phyloP scores from a whole-genome alignment of 805 yeast species.

The Ogataea ganodermae region DNA sequence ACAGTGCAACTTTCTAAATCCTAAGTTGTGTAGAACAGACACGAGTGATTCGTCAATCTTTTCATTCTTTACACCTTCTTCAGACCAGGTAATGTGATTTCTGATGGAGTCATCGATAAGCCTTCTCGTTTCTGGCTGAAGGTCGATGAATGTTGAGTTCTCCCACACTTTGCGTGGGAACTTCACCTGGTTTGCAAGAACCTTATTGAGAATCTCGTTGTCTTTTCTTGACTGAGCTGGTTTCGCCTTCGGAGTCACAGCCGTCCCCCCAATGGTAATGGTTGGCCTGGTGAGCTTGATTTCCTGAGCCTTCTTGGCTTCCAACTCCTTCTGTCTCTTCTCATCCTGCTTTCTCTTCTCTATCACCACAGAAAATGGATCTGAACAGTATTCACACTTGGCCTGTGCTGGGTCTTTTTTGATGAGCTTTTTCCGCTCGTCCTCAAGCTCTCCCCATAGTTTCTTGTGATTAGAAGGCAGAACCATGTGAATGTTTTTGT shows the following conservation, averaged over 20 bases:
- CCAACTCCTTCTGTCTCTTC: conserved; percentile 47
- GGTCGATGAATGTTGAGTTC: conserved; percentile 63
- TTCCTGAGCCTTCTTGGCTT: conserved; percentile 47
- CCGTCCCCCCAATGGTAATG: conserved; percentile 36
- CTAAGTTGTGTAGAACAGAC: conserved; percentile 41
- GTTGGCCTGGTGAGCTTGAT: conserved; percentile 52
- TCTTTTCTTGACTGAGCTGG: background rate
- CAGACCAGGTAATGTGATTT: conserved; percentile 58
- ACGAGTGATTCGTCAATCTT: conserved; percentile 14
- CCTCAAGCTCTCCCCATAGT: conserved; percentile 75
- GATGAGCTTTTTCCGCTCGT: conserved; percentile 50
- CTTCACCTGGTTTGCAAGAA: conserved; percentile 18
- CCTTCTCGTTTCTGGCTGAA: conserved; percentile 63
- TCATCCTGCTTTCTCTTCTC: conserved; percentile 53
- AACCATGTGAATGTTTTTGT: conserved; percentile 83
- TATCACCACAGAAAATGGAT: conserved; percentile 75
- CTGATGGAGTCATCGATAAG: conserved; percentile 63
- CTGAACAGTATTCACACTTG: conserved; percentile 56
- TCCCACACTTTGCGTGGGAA: conserved; percentile 69
- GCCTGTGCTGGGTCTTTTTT: conserved; percentile 51
- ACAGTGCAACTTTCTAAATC: conserved; percentile 71
- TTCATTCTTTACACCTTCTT: conserved; percentile 23
- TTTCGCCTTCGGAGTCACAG: background rate
- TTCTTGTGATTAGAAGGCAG: conserved; percentile 80
- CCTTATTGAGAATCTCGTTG: conserved; percentile 9